A percentile compares a stretch with the other conserved stretches of the same genome.
phyloP scores from a whole-genome alignment of 768 basidiomycete genomes.

The Fomitopsis serialis region DNA sequence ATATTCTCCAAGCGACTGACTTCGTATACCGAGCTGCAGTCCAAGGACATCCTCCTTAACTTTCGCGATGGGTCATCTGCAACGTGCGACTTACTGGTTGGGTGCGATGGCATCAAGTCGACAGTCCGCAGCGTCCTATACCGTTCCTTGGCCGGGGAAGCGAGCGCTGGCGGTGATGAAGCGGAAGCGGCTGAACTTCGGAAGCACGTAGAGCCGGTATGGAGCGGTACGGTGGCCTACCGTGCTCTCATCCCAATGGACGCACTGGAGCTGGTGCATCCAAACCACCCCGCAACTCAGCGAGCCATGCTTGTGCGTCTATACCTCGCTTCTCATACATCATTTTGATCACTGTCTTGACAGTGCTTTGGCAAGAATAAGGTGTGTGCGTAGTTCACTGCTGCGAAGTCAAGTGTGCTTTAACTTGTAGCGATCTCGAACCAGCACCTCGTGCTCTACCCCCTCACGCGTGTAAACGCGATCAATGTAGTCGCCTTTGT shows the following conservation, averaged over 20 bases:
- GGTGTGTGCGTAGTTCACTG: too few species aligned
- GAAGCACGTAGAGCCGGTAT: slow-evolving; percentile 51
- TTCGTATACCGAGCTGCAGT: slow-evolving; percentile 11
- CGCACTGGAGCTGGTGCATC: slow-evolving; percentile 20
- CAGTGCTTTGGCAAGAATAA: too few species aligned
- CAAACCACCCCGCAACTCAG: slow-evolving; percentile 17
- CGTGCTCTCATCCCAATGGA: slow-evolving; percentile 46
- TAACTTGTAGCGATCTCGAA: too few species aligned
- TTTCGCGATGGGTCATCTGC: slow-evolving; percentile 21
- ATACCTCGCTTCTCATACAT: too few species aligned
- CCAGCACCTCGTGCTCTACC: slow-evolving; percentile 8
- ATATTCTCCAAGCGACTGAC: slow-evolving; percentile 28
- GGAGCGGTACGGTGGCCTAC: slow-evolving; percentile 57
- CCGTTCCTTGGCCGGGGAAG: too few species aligned
- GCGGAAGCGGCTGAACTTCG: too few species aligned
- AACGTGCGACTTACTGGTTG: slow-evolving; percentile 21
- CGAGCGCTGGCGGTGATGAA: too few species aligned
- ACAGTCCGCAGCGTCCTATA: slow-evolving; percentile 18
- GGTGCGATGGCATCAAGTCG: slow-evolving; percentile 24
- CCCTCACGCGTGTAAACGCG: slow-evolving; percentile 15
- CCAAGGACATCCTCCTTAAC: slow-evolving; percentile 12
- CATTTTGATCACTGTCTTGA: too few species aligned
- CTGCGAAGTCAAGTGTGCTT: too few species aligned
- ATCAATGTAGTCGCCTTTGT: slow-evolving; percentile 22
- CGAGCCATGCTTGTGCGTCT: too few species aligned